Conservation (phyloP, 2,329 filamentous ascomycete species). For the Phialophora macrospora region DNA sequence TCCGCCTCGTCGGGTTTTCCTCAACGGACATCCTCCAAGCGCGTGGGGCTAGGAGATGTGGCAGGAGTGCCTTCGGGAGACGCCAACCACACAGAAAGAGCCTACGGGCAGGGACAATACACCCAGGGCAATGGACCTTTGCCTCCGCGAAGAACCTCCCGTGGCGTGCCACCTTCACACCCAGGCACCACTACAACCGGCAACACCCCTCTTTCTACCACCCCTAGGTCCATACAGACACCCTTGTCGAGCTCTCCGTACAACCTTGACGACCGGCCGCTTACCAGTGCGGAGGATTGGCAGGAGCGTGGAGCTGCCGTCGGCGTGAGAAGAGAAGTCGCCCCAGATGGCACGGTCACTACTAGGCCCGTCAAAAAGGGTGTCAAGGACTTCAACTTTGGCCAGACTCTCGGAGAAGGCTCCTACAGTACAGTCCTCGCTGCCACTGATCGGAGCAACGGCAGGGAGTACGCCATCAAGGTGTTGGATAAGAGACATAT, state of each 20-base stretch:
- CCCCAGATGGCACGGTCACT: conserved; percentile 80
- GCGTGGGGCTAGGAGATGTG: conserved; percentile 57
- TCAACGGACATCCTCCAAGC: conserved; percentile 67
- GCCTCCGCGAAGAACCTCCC: conserved; percentile 77
- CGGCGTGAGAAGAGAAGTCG: conserved; percentile 78
- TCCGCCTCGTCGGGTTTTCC: conserved; percentile 61
- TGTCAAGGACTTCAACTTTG: conserved; percentile 95
- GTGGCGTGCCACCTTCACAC: conserved; percentile 64
- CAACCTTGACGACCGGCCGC: conserved; percentile 61
- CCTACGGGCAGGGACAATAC: conserved; percentile 67
- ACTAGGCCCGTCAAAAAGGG: conserved; percentile 91
- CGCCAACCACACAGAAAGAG: conserved; percentile 69
- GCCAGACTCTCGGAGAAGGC: conserved; percentile 86
- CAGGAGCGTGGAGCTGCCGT: conserved; percentile 92
- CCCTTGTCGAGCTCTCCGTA: conserved; percentile 55
- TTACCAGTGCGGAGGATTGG: conserved; percentile 85
- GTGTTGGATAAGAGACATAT: conserved; percentile 98
- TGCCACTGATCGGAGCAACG: conserved; percentile 88
- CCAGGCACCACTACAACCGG: conserved; percentile 31
- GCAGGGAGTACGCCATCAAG: conserved; percentile 97
- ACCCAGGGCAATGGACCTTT: conserved; percentile 64
- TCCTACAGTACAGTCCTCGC: conserved; percentile 97
- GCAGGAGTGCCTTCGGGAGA: conserved; percentile 69
- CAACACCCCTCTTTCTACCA: conserved; percentile 38
- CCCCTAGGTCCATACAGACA: conserved; percentile 39